Base-by-base conservation (phyloP, 495 filamentous ascomycete species). In the Lasiosphaeria ovina region DNA sequence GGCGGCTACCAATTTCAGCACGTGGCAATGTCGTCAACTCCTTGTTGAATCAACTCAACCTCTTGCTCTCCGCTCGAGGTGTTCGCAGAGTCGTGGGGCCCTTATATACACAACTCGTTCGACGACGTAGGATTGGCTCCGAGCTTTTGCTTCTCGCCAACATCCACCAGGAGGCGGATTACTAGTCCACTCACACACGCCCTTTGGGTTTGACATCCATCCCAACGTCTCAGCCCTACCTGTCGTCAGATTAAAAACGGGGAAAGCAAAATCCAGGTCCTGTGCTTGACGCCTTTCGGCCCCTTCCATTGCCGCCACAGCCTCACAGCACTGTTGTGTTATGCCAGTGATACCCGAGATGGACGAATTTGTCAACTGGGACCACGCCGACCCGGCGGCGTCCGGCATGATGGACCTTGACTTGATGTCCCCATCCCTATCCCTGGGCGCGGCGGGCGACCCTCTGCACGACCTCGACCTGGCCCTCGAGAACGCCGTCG, bases 291-390 rank as follows among this genome's bases (percentile, higher is more conserved):
- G 62, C 68, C 48, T 47, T 65, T 65, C 52, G 61, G 35, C 35
- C 17, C 17, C 44, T 16, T 11, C 47, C 44, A 1, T 9, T 47
- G 12, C 12, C 5, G 24, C 24, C 24, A 24, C 24, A 0, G 24
- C 24, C 24, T 24, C 24, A 24, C 33, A 61, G 66, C 63, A 62
- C 60, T 65, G 17, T 52, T 34, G 50, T 54, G 47, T 16, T 34
- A 70, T 67, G 58, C 59, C 60, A 24, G 62, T 66, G 35, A 68
- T 69, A 6, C 52, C 63, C 52, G 66, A 77, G 51, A 66, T 75
- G 68, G 74, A 74, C 36, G 69, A 79, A 51, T 78, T 76, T 63
- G 71, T 80, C 67, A 76, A 80, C 65, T 81, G 79, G 79, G 77
- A 79, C 58, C 55, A 71, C 6, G 70, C 72, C 58, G 73, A 57